Evolutionary conservation across 2,329 filamentous ascomycete genomes (phyloP).

Genomic region (Myrmaecium sp.): DNA sequence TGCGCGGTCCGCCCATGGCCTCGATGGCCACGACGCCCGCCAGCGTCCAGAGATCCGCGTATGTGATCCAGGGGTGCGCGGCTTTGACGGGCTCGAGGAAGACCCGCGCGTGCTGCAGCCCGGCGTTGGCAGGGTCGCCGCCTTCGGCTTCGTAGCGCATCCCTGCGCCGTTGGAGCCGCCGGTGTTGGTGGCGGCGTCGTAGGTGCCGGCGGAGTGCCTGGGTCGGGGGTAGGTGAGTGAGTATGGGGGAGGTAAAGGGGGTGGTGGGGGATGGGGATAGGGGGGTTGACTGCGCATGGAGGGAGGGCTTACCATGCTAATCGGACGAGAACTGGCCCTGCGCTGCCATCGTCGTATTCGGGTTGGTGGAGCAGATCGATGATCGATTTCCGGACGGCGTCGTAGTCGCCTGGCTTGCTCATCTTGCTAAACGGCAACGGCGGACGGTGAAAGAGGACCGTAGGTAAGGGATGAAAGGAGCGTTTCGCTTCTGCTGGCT

Average conservation of each 20-base stretch:
- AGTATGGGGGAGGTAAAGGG: slow-evolving; percentile 1
- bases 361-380: slow-evolving; percentile 38
- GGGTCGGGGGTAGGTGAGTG: slow-evolving; percentile 1
- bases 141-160: slow-evolving; percentile 50
- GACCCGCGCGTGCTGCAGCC: slow-evolving; percentile 44
- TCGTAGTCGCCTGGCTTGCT: slow-evolving; percentile 14
- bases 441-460: too few species aligned
- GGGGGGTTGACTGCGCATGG: not conserved
- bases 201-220: slow-evolving; percentile 51
- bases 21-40: slow-evolving; percentile 41
- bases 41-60: slow-evolving; percentile 49
- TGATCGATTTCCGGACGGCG: slow-evolving; percentile 38
- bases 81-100: slow-evolving; percentile 47
- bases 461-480: too few species aligned
- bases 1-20: slow-evolving; percentile 41
- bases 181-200: slow-evolving; percentile 40
- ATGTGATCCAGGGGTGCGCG: slow-evolving; percentile 45
- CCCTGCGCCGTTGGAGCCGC: slow-evolving; percentile 46
- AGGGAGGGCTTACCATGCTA: slow-evolving; percentile 36
- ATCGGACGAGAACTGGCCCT: slow-evolving; percentile 44
- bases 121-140: slow-evolving; percentile 47
- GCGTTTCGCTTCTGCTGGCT: too few species aligned
- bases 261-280: slow-evolving; percentile 3
- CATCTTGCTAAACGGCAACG: too few species aligned
- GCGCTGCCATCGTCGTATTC: slow-evolving; percentile 49